Evolutionary conservation across 192 early-diverging fungal genomes (phyloP), one percentile per base, ranked within the genome.

Genomic region (Backusella tuberculispora): DNA sequence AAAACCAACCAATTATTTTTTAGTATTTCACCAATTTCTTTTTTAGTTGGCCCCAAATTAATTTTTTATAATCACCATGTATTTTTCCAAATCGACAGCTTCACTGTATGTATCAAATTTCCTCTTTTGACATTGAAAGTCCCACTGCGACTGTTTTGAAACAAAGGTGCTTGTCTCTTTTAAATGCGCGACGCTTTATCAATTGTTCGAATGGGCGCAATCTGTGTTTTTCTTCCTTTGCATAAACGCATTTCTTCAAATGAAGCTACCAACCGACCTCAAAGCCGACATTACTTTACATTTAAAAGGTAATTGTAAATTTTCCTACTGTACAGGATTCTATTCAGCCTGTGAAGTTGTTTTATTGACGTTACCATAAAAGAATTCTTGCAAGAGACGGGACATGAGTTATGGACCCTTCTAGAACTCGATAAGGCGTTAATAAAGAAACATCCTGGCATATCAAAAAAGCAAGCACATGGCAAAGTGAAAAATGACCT

Each of bases 221-320:
- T 53, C 48, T 53, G 48, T 17, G 53, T 21, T 56, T 56, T 56
- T 56, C 53, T 56, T 56, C 53, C 21, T 60, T 60, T 60, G 53
- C 53, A 60, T 60, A 60, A 60, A 60, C 53, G 53, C 53, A 26
- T 60, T 60, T 60, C 53, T 60, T 60, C 53, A 60, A 60, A 60
- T 60, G 53, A 60, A 26, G 21, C 53, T 60, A 60, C 53, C 53
- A 60, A 60, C 53, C 21, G 24, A 26, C 53, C 21, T 60, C 53
- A 60, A 60, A 60, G 21, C 53, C 53, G 53, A 60, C 21, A 60
- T 60, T 60, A 60, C 53, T 60, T 60, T 60, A 60, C n/a, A 60
- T 29, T 21, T 26, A 60, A 29, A 60, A 60, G 53, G 53, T 60
- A 60, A 60, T 26, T 60, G 21, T 60, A 26, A 60, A 26, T 60